Conservation (phyloP, 2,329 filamentous ascomycete genomes). For the Dothideomycetes sp. region DNA sequence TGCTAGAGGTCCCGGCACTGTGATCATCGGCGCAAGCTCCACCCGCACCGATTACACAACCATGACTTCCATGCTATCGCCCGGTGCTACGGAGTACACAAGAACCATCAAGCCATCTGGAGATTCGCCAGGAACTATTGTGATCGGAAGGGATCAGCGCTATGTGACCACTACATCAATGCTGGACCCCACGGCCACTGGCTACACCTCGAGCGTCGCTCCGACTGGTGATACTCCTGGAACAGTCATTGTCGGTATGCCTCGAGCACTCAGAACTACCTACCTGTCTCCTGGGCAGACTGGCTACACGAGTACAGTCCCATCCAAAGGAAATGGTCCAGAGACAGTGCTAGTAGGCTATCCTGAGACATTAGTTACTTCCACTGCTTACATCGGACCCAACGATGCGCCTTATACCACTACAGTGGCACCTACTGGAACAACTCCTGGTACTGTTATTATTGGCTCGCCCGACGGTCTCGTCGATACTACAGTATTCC, state of each 20-base stretch:
- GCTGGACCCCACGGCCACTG: background rate
- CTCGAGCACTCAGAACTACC: background rate
- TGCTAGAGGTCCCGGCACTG: background rate
- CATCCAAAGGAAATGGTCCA: background rate
- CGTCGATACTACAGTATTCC: background rate
- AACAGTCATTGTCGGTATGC: background rate
- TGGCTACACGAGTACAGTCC: slow-evolving; percentile 1
- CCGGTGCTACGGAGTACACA: background rate
- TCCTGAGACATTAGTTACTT: background rate
- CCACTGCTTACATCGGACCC: background rate
- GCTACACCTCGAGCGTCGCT: background rate
- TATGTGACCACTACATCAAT: slow-evolving; percentile 3
- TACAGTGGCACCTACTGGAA: background rate
- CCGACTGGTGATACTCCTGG: background rate
- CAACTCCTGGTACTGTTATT: slow-evolving; percentile 1
- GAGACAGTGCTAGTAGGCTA: background rate
- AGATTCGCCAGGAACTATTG: background rate
- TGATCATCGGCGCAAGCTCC: background rate
- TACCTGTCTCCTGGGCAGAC: background rate
- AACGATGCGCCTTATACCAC: background rate
- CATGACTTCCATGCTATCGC: background rate
- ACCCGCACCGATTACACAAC: background rate
- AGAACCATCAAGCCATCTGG: slow-evolving; percentile 1
- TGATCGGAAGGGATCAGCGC: background rate
- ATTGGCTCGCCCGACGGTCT: background rate